Percentiles rank a stretch among this genome's conserved stretches.
Conservation (phyloP, 441 rosid species). For the Daphne laureola region DNA sequence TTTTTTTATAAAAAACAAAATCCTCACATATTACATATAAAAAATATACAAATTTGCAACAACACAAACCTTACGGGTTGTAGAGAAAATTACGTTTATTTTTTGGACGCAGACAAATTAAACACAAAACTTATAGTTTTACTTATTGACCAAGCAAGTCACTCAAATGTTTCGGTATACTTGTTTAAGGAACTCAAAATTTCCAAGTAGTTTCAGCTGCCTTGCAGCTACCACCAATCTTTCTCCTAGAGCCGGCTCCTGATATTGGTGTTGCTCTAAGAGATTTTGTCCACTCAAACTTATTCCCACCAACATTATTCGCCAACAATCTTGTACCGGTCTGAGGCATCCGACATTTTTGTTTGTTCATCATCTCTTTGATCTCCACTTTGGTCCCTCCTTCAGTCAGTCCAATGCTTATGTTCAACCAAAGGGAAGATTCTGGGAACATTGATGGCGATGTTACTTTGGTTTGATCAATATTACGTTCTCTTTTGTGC, state of each 20-base stretch:
- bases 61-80: too few species aligned
- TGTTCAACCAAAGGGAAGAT: conserved; percentile 34
- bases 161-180: too few species aligned
- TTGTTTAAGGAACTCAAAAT: conserved; percentile 5
- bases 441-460: too few species aligned
- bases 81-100: too few species aligned
- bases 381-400: conserved; percentile 64
- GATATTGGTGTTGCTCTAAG: conserved; percentile 33
- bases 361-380: conserved; percentile 35
- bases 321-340: conserved; percentile 10
- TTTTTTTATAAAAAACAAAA: too few species aligned
- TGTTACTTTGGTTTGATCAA: conserved; percentile 6
- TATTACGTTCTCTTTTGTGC: conserved; percentile 38
- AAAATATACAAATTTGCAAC: too few species aligned
- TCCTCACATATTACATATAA: too few species aligned
- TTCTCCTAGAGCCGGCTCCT: conserved; percentile 6
- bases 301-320: conserved; percentile 17
- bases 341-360: conserved; percentile 9
- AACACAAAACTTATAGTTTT: conserved; percentile 14
- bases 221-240: neutral
- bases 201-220: conserved; percentile 38
- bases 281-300: conserved; percentile 49
- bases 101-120: conserved; percentile 11
- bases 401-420: conserved; percentile 48
- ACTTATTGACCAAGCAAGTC: neutral